Evolutionary conservation across 2,329 filamentous ascomycete genomes (phyloP), one percentile per base, ranked within the genome.

Genomic region (Cadophora malorum): DNA sequence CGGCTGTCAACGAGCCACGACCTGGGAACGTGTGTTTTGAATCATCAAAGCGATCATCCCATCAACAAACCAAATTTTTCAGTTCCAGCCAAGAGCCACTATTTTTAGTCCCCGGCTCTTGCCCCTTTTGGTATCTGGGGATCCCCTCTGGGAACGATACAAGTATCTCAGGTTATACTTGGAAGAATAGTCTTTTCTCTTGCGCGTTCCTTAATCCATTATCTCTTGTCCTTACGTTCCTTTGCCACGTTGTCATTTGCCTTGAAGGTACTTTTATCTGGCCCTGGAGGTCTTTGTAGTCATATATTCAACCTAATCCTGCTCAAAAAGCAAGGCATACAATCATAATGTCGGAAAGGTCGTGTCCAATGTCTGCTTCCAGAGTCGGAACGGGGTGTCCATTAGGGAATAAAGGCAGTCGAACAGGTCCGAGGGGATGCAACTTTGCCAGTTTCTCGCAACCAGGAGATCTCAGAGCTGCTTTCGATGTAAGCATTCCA

Each of bases 401-500:
- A 47, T 55, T 70, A 50, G 68, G 65, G 14, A 66, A 59, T 5
- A 66, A 62, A 61, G 65, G 63, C 41, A 70, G 64, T 25, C 69
- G 74, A 16, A 63, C 67, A 33, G 77, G 78, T 8, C 77, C 77
- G 3, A 68, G 77, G 65, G 78, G 77, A 47, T 79, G 78, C 68
- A 76, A 77, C 28, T 79, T 79, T 64, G 74, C 76, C 9, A 76
- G 75, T 19, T 78, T 76, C 59, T 69, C 74, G 19, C 77, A 77
- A 35, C 71, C 67, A 31, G 75, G 76, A 33, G 77, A 78, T 58
- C 64, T 77, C 12, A 74, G 76, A 65, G 72, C 76, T 28, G 77
- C 75, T 9, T 82, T 81, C 66, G 77, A 80, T 74, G 79, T 80
- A 67, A 72, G 78, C 73, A 0, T 5, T 1, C 16, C 19, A 0